These are phyloP conservation scores for Harringtonia aguacate DNA, from an alignment of 2,329 filamentous ascomycete species.

Conservation along the genomic window DNA sequence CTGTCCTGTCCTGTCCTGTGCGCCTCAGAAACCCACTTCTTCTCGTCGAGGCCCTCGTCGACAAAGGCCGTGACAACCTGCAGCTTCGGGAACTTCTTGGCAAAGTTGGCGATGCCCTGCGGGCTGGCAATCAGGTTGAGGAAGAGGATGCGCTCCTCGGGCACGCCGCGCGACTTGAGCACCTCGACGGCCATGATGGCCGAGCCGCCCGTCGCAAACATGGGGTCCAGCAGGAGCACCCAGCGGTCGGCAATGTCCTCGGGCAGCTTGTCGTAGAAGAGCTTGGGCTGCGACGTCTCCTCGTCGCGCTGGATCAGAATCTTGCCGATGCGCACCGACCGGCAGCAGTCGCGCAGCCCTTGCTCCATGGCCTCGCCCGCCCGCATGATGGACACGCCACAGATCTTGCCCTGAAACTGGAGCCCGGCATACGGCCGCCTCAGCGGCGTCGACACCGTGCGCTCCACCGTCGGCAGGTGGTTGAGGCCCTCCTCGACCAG, in stretches of 20 bases:
- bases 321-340: constrained; percentile 96
- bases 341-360: constrained; percentile 88
- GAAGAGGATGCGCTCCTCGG: constrained; percentile 91
- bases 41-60: constrained; percentile 86
- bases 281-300: constrained; percentile 80
- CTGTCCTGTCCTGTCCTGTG: too few species aligned
- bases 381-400: constrained; percentile 96
- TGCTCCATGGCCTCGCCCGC: constrained; percentile 99
- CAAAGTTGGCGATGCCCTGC: constrained; percentile 81
- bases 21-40: constrained; percentile 82
- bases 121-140: constrained; percentile 97
- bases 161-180: constrained; percentile 78
- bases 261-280: constrained; percentile 97
- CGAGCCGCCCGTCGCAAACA: constrained; percentile 96
- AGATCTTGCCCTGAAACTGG: constrained; percentile 96
- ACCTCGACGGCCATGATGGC: constrained; percentile 96
- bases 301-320: constrained; percentile 97
- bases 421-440: constrained; percentile 82
- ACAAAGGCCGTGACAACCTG: constrained; percentile 93
- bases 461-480: constrained; percentile 83
- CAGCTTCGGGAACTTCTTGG: constrained; percentile 76
- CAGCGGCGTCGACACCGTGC: constrained; percentile 83
- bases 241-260: constrained; percentile 87
- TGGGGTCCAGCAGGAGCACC: constrained; percentile 92
- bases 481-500: constrained; percentile 96